Base-by-base conservation (phyloP, 2,329 filamentous ascomycete species). In the Canariomyces notabilis region DNA sequence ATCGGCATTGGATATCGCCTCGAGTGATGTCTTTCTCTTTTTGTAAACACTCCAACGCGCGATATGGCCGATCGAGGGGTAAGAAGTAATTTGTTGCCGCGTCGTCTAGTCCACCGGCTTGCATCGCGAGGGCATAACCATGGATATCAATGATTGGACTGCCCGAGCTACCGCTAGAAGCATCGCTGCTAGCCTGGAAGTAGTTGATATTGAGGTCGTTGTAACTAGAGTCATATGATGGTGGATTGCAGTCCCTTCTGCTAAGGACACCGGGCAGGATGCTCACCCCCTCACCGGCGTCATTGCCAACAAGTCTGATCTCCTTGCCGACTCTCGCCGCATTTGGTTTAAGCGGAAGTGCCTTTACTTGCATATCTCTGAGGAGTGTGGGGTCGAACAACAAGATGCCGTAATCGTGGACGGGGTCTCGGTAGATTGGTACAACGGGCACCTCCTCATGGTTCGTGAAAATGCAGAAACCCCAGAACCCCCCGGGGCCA, bases 11-110 rank as follows among this genome's bases (percentile, higher is more conserved):
- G 40, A 98, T 95, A n/a, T 93, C 95, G 38, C 93, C 93, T 58
- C 93, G 79, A n/a, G 84, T 82, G 42, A 98, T 83, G 2, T 78
- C 78, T 57, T 83, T 78, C 26, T 80, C 83, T 54, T 83, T 75
- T 62, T 86, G 89, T 45, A 98, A 84, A 60, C 89, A 94, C 61
- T 89, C 79, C 44, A 98, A 74, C 1, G 93, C 93, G 53, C 93
- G 82, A 33, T 90, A 69, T 1, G 94, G 93, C 46, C 93, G 84
- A 64, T 98, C 91, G 11, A 98, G 75, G 1, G 93, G 93, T 5
- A 98, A 73, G 67, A 98, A 97, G 66, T 98, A 98, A 65, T 98
- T 93, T 16, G 93, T 98, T 11, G 94, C 91, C 36, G 93, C 93
- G 50, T 93, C 91, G 63, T 98, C 93, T 22, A 87, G 86, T 66